These are phyloP conservation scores for Teratosphaeria epicoccoides DNA, from an alignment of 2,329 filamentous ascomycete genomes.

Conservation along the genomic window DNA sequence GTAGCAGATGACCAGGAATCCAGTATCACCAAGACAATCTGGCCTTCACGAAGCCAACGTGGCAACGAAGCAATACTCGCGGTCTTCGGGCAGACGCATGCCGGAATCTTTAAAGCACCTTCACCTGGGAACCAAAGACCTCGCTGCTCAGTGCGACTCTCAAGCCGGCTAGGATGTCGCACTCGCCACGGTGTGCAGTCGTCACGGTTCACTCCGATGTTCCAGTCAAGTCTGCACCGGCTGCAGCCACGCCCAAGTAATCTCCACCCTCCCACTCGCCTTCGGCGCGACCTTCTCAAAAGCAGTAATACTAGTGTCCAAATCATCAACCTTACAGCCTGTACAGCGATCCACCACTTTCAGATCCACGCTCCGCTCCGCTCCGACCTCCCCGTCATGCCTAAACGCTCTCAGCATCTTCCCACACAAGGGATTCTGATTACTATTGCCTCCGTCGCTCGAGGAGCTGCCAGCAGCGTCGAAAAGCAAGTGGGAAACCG, in stretches of 20 bases:
- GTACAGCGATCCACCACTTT: slow-evolving; percentile 59
- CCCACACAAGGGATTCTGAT: slow-evolving; percentile 58
- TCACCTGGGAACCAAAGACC: background rate
- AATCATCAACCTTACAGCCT: slow-evolving; percentile 36
- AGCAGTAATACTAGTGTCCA: slow-evolving; percentile 40
- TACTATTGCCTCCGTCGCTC: slow-evolving; percentile 35
- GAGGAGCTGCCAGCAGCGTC: slow-evolving; percentile 42
- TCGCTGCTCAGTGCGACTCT: background rate
- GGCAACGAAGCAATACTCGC: no score
- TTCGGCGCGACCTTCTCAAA: slow-evolving; percentile 38
- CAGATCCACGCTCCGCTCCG: slow-evolving; percentile 45
- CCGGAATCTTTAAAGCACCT: background rate
- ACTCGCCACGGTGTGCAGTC: background rate
- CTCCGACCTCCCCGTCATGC: slow-evolving; percentile 35
- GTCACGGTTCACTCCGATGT: background rate
- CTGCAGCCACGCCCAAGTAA: slow-evolving; percentile 25
- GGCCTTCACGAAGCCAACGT: background rate
- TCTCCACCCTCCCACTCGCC: slow-evolving; percentile 20
- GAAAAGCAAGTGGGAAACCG: slow-evolving; percentile 57
- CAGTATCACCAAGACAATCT: background rate
- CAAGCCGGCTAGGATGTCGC: background rate
- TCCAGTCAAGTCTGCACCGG: slow-evolving; percentile 4
- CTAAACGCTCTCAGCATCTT: slow-evolving; percentile 52
- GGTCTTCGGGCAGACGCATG: background rate
- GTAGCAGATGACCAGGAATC: background rate